Percentiles rank a stretch among this genome's conserved stretches.
These are phyloP conservation scores for Gossypium lobatum DNA, from an alignment of 441 rosid species.

Conservation along the genomic window DNA sequence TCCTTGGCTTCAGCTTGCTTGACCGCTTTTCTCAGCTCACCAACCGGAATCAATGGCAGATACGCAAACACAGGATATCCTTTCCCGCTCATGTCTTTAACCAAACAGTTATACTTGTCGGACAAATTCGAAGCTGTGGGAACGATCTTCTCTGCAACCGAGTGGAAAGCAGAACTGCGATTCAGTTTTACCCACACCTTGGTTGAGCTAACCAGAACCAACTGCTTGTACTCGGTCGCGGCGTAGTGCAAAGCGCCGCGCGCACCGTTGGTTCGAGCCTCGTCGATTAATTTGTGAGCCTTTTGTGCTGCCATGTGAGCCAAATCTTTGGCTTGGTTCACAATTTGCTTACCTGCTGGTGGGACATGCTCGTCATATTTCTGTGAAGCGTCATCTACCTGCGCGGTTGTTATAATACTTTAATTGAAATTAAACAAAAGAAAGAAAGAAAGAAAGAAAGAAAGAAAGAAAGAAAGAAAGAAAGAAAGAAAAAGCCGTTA, in stretches of 20 bases:
- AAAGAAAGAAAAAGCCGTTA: neutral
- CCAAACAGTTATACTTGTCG: slow-evolving; percentile 41
- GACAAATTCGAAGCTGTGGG: slow-evolving; percentile 57
- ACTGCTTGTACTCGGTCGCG: slow-evolving; percentile 41
- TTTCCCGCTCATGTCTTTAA: slow-evolving; percentile 38
- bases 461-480: no score
- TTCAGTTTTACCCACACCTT: slow-evolving; percentile 47
- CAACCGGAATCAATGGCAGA: slow-evolving; percentile 66
- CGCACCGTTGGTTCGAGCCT: slow-evolving; percentile 55
- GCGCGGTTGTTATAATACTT: neutral
- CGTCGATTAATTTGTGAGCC: slow-evolving; percentile 40
- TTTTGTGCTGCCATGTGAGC: slow-evolving; percentile 36
- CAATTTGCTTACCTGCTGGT: slow-evolving; percentile 48
- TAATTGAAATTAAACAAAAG: neutral
- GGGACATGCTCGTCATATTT: slow-evolving; percentile 75
- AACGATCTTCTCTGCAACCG: slow-evolving; percentile 34
- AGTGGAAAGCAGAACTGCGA: slow-evolving; percentile 44
- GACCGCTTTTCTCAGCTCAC: slow-evolving; percentile 49
- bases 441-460: neutral
- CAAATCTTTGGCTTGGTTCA: slow-evolving; percentile 32
- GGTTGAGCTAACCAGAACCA: slow-evolving; percentile 46
- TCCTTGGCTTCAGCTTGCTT: slow-evolving; percentile 34
- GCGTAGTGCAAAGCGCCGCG: slow-evolving; percentile 50
- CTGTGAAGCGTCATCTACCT: slow-evolving; percentile 59
- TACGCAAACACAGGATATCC: slow-evolving; percentile 49